phyloP scores from a whole-genome alignment of 371 early-diverging fungal genomes.

The Haplosporangium sp. region DNA sequence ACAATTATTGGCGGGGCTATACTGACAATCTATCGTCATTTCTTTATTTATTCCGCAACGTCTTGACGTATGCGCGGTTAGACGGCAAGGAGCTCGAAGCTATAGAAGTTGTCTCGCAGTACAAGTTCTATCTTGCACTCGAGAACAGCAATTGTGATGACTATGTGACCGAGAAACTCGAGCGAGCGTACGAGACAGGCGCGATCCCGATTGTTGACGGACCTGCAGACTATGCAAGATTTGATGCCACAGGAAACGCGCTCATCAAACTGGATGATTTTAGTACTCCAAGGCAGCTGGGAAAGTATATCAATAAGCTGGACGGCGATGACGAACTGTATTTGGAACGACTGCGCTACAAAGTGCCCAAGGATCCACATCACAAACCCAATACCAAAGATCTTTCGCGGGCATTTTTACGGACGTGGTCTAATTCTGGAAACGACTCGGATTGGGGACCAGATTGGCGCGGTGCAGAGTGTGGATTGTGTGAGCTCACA shows the following conservation, averaged over 20 bases:
- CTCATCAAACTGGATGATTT: conserved; percentile 6
- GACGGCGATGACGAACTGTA: conserved; percentile 12
- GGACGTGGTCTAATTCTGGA: conserved; percentile 14
- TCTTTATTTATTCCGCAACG: too few relatives aligned
- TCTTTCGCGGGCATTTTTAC: not conserved
- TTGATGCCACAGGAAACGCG: not conserved
- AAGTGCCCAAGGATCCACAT: not conserved
- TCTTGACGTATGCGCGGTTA: not conserved
- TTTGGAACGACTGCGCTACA: conserved; percentile 1
- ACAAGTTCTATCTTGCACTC: conserved; percentile 22
- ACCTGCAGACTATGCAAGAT: conserved; percentile 14
- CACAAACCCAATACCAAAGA: conserved; percentile 7
- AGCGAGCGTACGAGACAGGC: conserved; percentile 16
- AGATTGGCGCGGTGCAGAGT: not conserved
- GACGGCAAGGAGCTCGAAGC: not conserved
- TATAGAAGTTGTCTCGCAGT: not conserved
- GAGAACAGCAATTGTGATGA: conserved; percentile 24
- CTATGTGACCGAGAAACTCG: conserved; percentile 29
- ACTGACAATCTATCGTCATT: too few relatives aligned
- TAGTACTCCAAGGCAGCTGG: conserved; percentile 1
- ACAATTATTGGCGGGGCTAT: too few relatives aligned
- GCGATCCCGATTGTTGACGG: conserved; percentile 23
- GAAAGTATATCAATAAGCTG: conserved; percentile 1
- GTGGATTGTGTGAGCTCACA: conserved; percentile 12
- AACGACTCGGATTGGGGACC: conserved; percentile 15